Conservation (phyloP, 352 stramenopile species). For the Pythium periplocum region DNA sequence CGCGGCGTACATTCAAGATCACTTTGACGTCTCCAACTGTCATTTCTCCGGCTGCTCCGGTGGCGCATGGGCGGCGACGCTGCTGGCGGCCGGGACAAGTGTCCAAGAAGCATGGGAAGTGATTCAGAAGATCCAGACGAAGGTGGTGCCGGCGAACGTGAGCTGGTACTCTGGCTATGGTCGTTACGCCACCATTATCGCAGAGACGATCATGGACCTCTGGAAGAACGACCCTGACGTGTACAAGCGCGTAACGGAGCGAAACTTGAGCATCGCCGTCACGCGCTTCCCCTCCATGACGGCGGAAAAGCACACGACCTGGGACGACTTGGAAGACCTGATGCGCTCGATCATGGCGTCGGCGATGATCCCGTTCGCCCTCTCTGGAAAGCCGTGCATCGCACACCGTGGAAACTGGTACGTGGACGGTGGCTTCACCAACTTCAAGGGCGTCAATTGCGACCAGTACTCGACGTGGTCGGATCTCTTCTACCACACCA, state of each 20-base stretch:
- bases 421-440: conserved; percentile 65
- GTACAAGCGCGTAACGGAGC: conserved; percentile 31
- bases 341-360: conserved; percentile 63
- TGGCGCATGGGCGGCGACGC: conserved; percentile 31
- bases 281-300: conserved; percentile 58
- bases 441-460: conserved; percentile 62
- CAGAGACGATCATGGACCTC: conserved; percentile 41
- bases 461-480: conserved; percentile 55
- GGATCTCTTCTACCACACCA: conserved; percentile 47
- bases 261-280: conserved; percentile 48
- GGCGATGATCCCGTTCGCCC: conserved; percentile 58
- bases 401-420: conserved; percentile 59
- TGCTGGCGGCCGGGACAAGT: conserved; percentile 44
- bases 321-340: conserved; percentile 52
- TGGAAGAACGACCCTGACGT: conserved; percentile 51
- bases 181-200: conserved; percentile 48
- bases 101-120: conserved; percentile 39
- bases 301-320: conserved; percentile 45
- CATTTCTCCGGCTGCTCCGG: conserved; percentile 38
- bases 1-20: conserved; percentile 60
- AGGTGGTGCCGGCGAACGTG: conserved; percentile 28
- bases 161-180: conserved; percentile 66
- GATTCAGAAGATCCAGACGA: conserved; percentile 47
- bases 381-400: conserved; percentile 57
- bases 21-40: conserved; percentile 42